Evolutionary conservation across 345 rosid genomes (phyloP), one percentile per base, ranked within the genome.

Genomic region (Gossypium rotundifolium): DNA sequence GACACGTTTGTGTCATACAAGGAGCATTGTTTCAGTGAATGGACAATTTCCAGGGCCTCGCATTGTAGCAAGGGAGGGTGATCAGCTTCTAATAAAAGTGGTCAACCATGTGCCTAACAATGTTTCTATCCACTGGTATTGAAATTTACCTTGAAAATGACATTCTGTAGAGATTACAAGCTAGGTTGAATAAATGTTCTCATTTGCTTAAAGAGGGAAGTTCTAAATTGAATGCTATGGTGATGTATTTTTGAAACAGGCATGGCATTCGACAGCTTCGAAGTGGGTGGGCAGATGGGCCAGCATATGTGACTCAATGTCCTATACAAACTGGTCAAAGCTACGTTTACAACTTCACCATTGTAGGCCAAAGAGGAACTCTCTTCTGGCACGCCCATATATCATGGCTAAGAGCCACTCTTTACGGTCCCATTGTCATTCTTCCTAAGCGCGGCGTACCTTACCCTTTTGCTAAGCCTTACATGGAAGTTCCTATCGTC

Each of bases 251-350:
- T 22, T 8, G 11, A 60, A 75, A 75, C 77, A 90, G 90, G 92
- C 90, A 88, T 84, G 90, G 90, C 13, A 73, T 90, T 74, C 78
- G 88, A 72, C 94, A 88, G 42, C 78, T 90, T 46, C 77, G 75
- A 61, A 81, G 79, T 11, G 92, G 89, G 42, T 90, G 94, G 89
- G 89, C 90, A 4, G 89, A 90, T 80, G 90, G 90, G n/a, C 88
- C 90, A 3, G 82, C 88, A 40, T 87, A 88, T 61, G 64, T 88
- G 44, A 87, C 92, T 7, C 90, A 90, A 27, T 88, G 90, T 77
- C 94, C 92, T 3, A 88, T 90, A 61, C 94, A 83, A 76, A 85
- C 82, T 7, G 85, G 87, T 18, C 85, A 84, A 27, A 83, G 77
- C 61, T 90, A 80, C 58, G 84, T 83, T 12, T 84, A 85, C 81